Conservation (phyloP, 345 rosid genomes). For the Toxicodendron radicans region DNA sequence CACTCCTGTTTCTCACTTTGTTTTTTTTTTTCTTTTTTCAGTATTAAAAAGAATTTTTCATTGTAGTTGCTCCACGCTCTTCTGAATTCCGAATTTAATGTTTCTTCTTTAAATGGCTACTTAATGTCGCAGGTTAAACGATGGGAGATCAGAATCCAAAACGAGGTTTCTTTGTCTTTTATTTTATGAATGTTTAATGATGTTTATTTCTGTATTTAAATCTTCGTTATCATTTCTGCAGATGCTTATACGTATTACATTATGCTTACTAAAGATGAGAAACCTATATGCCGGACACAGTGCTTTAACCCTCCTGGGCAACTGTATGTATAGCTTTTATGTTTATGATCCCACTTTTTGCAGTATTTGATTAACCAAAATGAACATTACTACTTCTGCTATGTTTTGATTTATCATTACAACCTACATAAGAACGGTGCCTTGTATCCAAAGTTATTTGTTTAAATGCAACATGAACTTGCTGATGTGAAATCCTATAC, state of each 20-base stretch:
- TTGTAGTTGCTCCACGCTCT: no score
- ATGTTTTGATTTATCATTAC: no score
- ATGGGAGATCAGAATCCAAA: background rate
- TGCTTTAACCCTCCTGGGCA: conserved; percentile 29
- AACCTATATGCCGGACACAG: conserved; percentile 27
- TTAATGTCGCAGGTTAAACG: background rate
- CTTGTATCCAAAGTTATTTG: no score
- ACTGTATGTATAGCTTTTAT: conserved; percentile 20
- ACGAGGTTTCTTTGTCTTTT: background rate
- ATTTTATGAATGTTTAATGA: background rate
- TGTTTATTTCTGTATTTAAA: background rate
- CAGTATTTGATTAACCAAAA: background rate
- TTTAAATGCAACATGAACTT: background rate
- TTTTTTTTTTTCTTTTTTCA: background rate
- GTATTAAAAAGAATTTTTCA: no score
- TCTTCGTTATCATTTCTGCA: background rate
- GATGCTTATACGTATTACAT: conserved; percentile 8
- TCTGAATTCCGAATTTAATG: no score
- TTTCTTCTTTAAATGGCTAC: no score
- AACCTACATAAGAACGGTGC: background rate
- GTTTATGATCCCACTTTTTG: no score
- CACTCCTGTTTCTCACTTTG: no score
- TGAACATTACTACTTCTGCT: no score
- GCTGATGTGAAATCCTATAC: conserved; percentile 3
- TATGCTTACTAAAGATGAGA: conserved; percentile 28